Percentiles rank a stretch among this genome's conserved stretches.
phyloP scores from a whole-genome alignment of 1,284 basidiomycete species.

The Trichosporon sp. region DNA sequence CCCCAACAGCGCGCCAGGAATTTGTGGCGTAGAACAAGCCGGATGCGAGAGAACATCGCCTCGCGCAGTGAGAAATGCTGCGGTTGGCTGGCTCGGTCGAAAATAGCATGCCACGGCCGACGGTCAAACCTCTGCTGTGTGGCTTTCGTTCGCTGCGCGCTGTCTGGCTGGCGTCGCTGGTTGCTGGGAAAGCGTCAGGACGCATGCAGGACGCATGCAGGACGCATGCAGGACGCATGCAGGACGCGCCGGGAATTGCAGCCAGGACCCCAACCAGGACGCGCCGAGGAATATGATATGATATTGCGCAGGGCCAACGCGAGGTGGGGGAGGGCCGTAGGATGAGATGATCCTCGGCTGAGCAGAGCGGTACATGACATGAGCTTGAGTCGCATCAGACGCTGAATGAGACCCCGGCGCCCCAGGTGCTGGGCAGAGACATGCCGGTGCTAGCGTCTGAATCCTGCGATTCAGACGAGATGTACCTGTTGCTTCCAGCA shows the following conservation, averaged over 20 bases:
- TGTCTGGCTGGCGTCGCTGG: not conserved
- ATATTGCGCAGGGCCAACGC: not conserved
- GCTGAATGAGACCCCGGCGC: not conserved
- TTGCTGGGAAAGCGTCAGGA: too few relatives aligned
- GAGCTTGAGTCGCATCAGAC: not conserved
- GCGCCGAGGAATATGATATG: not conserved
- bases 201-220: too few relatives aligned
- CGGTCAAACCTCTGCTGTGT: not conserved
- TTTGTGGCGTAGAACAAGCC: not conserved
- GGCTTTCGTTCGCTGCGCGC: too few relatives aligned
- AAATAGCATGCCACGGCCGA: not conserved
- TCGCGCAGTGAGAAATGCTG: not conserved
- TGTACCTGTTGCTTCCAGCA: not conserved
- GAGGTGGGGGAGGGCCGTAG: not conserved
- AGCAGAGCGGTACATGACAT: not conserved
- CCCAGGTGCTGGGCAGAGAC: not conserved
- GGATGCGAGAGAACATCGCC: not conserved
- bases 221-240: too few relatives aligned
- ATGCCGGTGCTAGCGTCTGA: not conserved
- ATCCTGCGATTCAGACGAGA: not conserved
- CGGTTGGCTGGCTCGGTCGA: not conserved
- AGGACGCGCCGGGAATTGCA: not conserved
- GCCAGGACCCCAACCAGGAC: too few relatives aligned
- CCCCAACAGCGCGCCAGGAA: not conserved
- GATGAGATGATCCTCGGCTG: not conserved